Evolutionary conservation across 176 grass and related monocot species (phyloP), one percentile per base, ranked within the genome.

Genomic region (Juncus inflexus): DNA sequence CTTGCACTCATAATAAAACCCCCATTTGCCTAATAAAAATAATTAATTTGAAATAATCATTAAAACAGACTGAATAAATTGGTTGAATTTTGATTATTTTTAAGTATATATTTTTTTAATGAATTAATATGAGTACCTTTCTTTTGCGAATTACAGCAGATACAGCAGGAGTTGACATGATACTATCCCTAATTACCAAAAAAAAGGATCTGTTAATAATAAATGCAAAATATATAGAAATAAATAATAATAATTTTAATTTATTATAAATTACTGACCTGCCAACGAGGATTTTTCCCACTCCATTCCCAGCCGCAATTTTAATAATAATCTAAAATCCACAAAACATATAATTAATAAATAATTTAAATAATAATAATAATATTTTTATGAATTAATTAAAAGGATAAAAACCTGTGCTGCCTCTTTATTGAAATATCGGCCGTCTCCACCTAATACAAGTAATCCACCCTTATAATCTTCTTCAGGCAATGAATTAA

Each of bases 1-100:
- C 90, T 95, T 80, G 90, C 90, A 72, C 86, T 95, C 90, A 95
- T 90, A 55, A 95, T 74, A 15, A 95, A 95, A 14, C 90, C 90
- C 60, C 90, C 90, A 75, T 90, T 95, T 16, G 90, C 90, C 86
- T 90, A 55, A 55, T n/a, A 7, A 64, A 66, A 63, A 56, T 52
- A 47, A 47, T 47, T 59, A 79, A 73, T 62, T 40, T 55, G 35
- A 6, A 66, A 58, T 19, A 40, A 64, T 14, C 7, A 79, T 2
- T 19, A 56, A 67, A 38, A 47, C 4, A 1, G 43, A 9, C 43
- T 47, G 9, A 47, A 28, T 28, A 28, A 28, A 41, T 9, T 15
- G 40, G 64, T 19, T 51, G 66, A 74, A 3, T 55, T 36, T 8
- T 19, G 5, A 35, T 19, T n/a, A 64, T 58, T 15, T 10, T n/a